Evolutionary conservation across 1,139 yeast genomes (phyloP).

Genomic region (Pichia sp.): DNA sequence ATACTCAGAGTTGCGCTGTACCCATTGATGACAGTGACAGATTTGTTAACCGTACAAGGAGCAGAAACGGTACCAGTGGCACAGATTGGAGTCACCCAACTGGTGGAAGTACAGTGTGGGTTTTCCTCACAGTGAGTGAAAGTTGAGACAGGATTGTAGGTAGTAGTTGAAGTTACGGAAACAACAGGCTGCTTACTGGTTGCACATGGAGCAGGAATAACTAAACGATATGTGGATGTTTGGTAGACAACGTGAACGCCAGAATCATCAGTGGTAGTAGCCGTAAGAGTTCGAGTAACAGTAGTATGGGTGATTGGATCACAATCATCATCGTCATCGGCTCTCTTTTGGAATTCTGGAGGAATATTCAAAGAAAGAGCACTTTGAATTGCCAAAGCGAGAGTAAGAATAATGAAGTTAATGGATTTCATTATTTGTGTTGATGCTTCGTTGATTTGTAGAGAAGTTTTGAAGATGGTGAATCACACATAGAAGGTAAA

Average conservation of each 20-base stretch:
- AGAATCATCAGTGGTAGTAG: constrained; percentile 3
- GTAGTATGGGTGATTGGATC: constrained; percentile 4
- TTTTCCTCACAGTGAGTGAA: constrained; percentile 14
- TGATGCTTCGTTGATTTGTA: too few relatives aligned
- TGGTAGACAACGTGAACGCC: constrained; percentile 1
- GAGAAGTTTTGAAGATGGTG: too few relatives aligned
- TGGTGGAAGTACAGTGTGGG: constrained; percentile 12
- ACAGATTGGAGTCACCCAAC: constrained; percentile 13
- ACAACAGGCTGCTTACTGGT: neutral
- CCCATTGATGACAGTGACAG: constrained; percentile 5
- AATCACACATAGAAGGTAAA: too few relatives aligned
- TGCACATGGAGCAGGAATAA: constrained; percentile 4
- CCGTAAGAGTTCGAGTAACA: constrained; percentile 1
- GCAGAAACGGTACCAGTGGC: constrained; percentile 7
- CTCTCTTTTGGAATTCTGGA: too few relatives aligned
- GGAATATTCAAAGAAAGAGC: neutral
- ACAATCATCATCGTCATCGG: constrained; percentile 1
- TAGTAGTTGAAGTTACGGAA: constrained; percentile 5
- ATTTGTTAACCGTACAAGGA: constrained; percentile 10
- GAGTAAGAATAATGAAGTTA: neutral
- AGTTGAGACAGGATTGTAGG: constrained; percentile 10
- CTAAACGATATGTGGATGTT: neutral
- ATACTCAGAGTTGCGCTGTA: constrained; percentile 10
- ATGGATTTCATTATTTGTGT: constrained; percentile 1
- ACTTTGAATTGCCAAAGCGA: neutral